Conservation (phyloP, 1,284 basidiomycete genomes). For the Rhodotorula sp. region DNA sequence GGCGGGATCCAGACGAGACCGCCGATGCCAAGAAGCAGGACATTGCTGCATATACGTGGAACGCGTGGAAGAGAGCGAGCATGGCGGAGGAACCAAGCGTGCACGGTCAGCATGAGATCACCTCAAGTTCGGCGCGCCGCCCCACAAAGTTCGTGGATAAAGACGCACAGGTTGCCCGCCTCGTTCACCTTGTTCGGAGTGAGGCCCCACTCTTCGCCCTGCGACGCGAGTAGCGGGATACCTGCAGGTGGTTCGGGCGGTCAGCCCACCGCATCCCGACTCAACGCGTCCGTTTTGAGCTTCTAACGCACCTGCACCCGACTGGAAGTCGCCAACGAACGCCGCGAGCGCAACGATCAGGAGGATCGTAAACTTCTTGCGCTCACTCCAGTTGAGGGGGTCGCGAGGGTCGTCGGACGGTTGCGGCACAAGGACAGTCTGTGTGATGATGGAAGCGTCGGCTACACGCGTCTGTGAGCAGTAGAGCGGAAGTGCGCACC, state of each 20-base stretch:
- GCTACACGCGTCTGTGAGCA: no score
- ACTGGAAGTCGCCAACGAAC: constrained; percentile 34
- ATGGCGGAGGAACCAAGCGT: no score
- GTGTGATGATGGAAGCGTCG: not conserved
- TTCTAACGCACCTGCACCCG: constrained; percentile 8
- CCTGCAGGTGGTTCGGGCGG: not conserved
- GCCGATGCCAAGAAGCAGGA: constrained; percentile 34
- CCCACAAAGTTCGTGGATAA: not conserved
- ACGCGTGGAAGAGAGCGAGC: not conserved
- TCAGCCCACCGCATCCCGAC: not conserved
- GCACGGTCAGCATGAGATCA: no score
- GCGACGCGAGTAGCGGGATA: constrained; percentile 31
- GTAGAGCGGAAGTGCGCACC: constrained; percentile 2
- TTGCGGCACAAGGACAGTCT: constrained; percentile 29
- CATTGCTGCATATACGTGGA: constrained; percentile 6
- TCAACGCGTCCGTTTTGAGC: not conserved
- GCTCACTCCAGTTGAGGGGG: constrained; percentile 36
- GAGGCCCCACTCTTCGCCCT: constrained; percentile 36
- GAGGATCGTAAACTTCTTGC: constrained; percentile 34
- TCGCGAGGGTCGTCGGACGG: constrained; percentile 36
- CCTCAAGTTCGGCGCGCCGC: not conserved
- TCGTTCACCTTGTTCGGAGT: constrained; percentile 27
- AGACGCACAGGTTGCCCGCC: constrained; percentile 29
- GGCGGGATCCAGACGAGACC: constrained; percentile 28
- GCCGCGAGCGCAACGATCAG: constrained; percentile 33